Evolutionary conservation across 176 grass and related monocot genomes (phyloP), one percentile per base, ranked within the genome.

Genomic region (Bonia amplexicaulis): DNA sequence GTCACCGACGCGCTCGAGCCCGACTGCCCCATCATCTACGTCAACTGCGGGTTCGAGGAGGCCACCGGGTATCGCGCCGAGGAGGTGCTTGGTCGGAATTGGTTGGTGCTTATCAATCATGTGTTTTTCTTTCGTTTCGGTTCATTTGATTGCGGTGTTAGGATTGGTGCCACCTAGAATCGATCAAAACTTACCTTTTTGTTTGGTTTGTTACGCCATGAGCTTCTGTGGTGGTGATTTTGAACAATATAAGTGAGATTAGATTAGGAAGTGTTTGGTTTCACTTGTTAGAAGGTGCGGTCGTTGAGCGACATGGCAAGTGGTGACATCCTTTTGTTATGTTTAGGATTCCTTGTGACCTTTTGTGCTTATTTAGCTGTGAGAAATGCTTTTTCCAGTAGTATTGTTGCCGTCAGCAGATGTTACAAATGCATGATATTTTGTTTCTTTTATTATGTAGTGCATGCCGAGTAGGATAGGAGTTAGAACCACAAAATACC

Each of bases 51-150:
- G 26, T 97, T 97, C 84, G 95, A 97, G 92, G 92, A 94, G 12
- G 81, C 92, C 17, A 94, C 92, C 5, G 88, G 95, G 2, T 97
- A 97, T 86, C 86, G 88, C 80, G 95, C 95, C n/a, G 95, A 97
- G 86, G 95, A 97, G 84, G 96, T 99, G 73, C 93, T 99, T 39
- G 96, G 96, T 70, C 94, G 95, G 85, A 97, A 97, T 78, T 97
- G 95, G 95, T 97, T 17, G 54, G 92, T 92, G 27, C 76, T 22
- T 39, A 16, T 75, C 37, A 65, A 3, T 66, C 58, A n/a, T 37
- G 5, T 47, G 19, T 27, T 39, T 27, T 16, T 19, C 22, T 73
- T 59, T 26, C 26, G 12, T 15, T 46, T 6, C 20, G 1, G 2
- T 6, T 25, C 26, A 29, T 46, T 85, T 42, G 12, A 57, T 71